Base-by-base conservation (phyloP, 2,329 filamentous ascomycete genomes). In the Pseudogymnoascus sp. region DNA sequence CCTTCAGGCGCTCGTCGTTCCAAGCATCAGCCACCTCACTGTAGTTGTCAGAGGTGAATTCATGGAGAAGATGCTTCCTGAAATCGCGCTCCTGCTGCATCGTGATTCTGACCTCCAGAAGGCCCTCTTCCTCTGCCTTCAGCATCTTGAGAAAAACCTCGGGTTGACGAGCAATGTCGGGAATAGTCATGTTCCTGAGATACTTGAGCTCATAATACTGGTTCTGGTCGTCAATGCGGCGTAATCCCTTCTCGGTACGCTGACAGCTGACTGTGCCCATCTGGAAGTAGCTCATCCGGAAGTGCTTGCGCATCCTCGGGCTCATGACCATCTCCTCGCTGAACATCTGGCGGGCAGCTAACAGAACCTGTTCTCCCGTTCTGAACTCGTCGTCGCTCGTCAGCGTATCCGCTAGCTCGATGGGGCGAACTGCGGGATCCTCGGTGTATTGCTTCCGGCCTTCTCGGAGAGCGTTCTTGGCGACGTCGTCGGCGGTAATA, bases 191-290 rank as follows among this genome's bases (percentile, higher is more conserved):
- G 69, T 94, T 92, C 66, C 91, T 86, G 19, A 99, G 81, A 69
- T 99, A 99, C 75, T 99, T 96, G 78, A 99, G 91, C 74, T 97
- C 94, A 73, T 97, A 97, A 75, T 95, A 97, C 0, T 92, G 91
- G 71, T 97, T 92, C 23, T 94, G 87, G 65, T 97, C 93, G 69
- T 96, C 92, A 68, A 99, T 97, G 71, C 91, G 90, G 63, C 90
- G 89, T 61, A 97, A 78, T 29, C 94, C 94, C 76, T 97, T 99
- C 64, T 97, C 92, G 0, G 94, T 99, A 62, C 94, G 87, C 65
- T 85, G 85, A 73, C 92, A 96, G 77, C 93, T 92, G 64, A 99
- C 86, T 62, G 90, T 83, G 23, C 92, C 91, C 68, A 87, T 87
- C 71, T 87, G 84, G 71, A 97, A 97, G 74, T 90, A 96, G 59